phyloP scores from a whole-genome alignment of 148 eudicot genomes.

The Silene uniflora region DNA sequence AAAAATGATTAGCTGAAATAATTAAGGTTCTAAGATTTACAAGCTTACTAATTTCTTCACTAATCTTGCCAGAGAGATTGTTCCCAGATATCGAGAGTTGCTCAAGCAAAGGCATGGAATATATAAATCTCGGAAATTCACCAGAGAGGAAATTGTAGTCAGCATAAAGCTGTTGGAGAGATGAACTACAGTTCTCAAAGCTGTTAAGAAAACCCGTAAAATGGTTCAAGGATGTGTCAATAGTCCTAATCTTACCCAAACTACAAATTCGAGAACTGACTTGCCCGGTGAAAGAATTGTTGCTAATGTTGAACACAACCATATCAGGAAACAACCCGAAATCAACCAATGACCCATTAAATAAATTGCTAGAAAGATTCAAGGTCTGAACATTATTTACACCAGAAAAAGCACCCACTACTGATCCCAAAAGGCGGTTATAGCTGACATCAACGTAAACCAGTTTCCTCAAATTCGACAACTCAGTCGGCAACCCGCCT shows the following conservation, averaged over 20 bases:
- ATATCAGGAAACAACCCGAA: conserved; percentile 50
- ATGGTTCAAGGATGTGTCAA: conserved; percentile 64
- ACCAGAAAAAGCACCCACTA: conserved; percentile 34
- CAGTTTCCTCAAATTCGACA: conserved; percentile 51
- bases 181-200: conserved; percentile 47
- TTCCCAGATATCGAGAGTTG: conserved; percentile 54
- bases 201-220: conserved; percentile 55
- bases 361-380: conserved; percentile 62
- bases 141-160: conserved; percentile 65
- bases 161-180: conserved; percentile 49
- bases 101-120: conserved; percentile 53
- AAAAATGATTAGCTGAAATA: conserved; percentile 44
- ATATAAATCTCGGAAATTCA: conserved; percentile 52
- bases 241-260: conserved; percentile 40
- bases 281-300: conserved; percentile 57
- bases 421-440: conserved; percentile 46
- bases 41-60: conserved; percentile 63
- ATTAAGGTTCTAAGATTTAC: conserved; percentile 45
- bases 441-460: conserved; percentile 61
- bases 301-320: conserved; percentile 59
- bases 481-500: conserved; percentile 49
- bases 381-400: conserved; percentile 38
- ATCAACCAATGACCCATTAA: conserved; percentile 50
- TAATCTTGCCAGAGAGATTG: conserved; percentile 59
- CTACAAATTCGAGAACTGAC: conserved; percentile 46